phyloP scores from a whole-genome alignment of 2,329 filamentous ascomycete species.

The Colletotrichum sp. region DNA sequence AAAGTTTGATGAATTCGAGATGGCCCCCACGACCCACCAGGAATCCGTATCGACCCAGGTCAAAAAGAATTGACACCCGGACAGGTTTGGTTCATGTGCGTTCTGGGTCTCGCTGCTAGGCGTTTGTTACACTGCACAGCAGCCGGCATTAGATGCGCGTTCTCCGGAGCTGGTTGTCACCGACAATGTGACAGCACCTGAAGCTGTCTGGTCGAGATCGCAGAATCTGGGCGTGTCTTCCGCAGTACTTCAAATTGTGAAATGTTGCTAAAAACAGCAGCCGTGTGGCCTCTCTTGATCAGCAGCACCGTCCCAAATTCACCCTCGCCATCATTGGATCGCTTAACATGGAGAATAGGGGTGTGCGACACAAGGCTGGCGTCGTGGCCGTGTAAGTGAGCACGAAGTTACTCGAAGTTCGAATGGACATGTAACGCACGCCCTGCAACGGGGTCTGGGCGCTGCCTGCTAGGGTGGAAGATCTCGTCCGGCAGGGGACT shows the following conservation, averaged over 20 bases:
- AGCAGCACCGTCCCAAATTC: background rate
- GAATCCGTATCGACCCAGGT: background rate
- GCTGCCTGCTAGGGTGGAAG: background rate
- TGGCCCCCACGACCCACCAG: background rate
- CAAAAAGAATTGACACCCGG: background rate
- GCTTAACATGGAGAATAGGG: background rate
- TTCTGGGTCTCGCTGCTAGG: background rate
- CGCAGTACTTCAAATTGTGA: background rate
- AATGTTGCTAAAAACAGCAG: background rate
- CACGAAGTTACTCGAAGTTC: background rate
- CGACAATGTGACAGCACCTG: background rate
- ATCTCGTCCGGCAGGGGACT: background rate
- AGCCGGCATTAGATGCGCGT: background rate
- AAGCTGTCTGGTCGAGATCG: background rate
- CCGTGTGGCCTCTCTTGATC: background rate
- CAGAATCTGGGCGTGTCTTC: background rate
- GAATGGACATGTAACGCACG: background rate
- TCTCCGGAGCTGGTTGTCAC: background rate
- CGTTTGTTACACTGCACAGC: background rate
- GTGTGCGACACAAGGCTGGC: background rate
- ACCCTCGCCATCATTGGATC: background rate
- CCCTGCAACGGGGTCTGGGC: background rate
- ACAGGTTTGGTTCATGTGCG: background rate
- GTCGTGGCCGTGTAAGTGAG: background rate
- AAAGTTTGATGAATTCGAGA: background rate